Evolutionary conservation across 768 basidiomycete genomes (phyloP), one percentile per base, ranked within the genome.

Genomic region (Aureoboletus auriporus): DNA sequence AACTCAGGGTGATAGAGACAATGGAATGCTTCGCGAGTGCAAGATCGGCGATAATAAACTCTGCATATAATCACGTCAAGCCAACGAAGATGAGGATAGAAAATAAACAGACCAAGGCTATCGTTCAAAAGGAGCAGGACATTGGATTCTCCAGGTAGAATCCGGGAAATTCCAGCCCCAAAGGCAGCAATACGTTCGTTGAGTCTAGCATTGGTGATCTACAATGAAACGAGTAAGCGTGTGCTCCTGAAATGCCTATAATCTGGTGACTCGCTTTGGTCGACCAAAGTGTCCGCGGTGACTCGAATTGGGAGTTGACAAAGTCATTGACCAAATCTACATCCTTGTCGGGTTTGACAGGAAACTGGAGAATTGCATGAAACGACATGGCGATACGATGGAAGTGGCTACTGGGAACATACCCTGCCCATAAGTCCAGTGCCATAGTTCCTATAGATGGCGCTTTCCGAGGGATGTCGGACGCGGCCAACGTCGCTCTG

Each of bases 401-500:
- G 20, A 56, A 48, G 17, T n/a, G 14, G 11, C 8, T n/a, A 72
- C 79, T 10, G 9, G 13, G 5, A 29, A 72, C 80, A 65, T 68
- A 84, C 92, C 72, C 85, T 81, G 58, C 80, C 93, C 80, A 82
- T 78, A 49, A 89, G 72, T 12, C 89, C 89, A 23, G 87, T 91
- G 12, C 86, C 80, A 74, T 93, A 96, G 71, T 89, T 92, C 59
- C 94, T 80, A 66, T 94, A 95, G 13, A 93, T 73, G 0, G 91
- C 89, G 58, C 89, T 93, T 70, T 94, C 88, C 8, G 78, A 75
- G 11, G 86, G 76, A 60, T 89, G 84, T 45, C 93, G 74, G 4
- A 93, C 89, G 42, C 84, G 76, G 11, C 83, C 84, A 26, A 86
- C 86, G 65, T 96, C 94, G 57, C 90, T 91, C 75, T 97, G 93